Evolutionary conservation across 306 rosid species (phyloP), one percentile per base, ranked within the genome.

Genomic region (Quercus cerris): DNA sequence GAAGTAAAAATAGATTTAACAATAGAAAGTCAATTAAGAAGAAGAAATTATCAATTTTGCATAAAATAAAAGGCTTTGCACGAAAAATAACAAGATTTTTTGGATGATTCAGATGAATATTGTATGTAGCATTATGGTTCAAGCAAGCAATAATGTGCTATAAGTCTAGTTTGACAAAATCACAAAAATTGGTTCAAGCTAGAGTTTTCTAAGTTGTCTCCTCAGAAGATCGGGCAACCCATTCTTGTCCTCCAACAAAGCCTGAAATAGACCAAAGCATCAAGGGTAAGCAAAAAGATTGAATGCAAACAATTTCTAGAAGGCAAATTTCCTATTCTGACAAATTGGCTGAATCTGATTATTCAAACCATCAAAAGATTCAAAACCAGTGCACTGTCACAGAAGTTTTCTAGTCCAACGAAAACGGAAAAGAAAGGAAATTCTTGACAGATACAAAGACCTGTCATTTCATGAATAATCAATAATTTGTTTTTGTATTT

Each of bases 11-110:
- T 41, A 8, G 46, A 41, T 41, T 41, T 25, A 56, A 78, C 33
- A 78, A 57, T 44, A 69, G 41, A 71, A 71, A 9, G 69, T 3
- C 10, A 2, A n/a, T 49, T 3, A n/a, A 71, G 35, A 80, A 75
- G 71, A 44, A 27, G 66, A 87, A 78, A 74, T 7, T 78, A 35
- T 78, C 82, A 56, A 56, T 82, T 75, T 72, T 84, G 56, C 38
- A 79, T 79, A 63, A 57, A 78, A 67, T 80, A 56, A 87, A 18
- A 74, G 38, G 20, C 7, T 85, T 90, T 66, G 59, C 20, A 82
- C 30, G 17, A 56, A 83, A 54, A 61, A 63, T 57, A 35, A 78
- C 71, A 80, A 71, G 77, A 84, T 75, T 19, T 66, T 54, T 71
- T 4, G 58, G 56, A 63, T 79, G 79, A 85, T 80, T 76, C 68